Base-by-base conservation (phyloP, 2,329 filamentous ascomycete genomes). In the Geosmithia flava region DNA sequence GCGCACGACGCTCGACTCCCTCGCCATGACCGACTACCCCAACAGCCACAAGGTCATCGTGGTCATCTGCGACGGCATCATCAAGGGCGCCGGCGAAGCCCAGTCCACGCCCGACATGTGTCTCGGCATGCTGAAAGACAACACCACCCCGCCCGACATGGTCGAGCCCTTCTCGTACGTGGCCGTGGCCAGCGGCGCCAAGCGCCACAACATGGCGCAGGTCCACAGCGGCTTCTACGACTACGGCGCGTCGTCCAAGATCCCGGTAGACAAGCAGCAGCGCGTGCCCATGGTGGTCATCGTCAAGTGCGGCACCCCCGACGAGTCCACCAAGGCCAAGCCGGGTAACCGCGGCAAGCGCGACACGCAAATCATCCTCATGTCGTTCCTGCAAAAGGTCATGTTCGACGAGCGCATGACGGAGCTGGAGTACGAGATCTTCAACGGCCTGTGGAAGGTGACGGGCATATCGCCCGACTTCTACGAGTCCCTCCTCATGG, bases 401-500 rank as follows among this genome's bases (percentile, higher is more conserved):
- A 98, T 98, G 93, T 98, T 98, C 59, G 93, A 98, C 63, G 94
- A 98, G 69, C 86, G 93, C 52, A 98, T 98, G 93, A 98, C 94
- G 17, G 91, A 98, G 66, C 83, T 98, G 47, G 93, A 98, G 65
- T 98, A 89, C 61, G 93, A 98, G 63, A 97, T 98, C 87, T 98
- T 98, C 74, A 98, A 97, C 63, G 93, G 93, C 48, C 76, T 98
- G 53, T 98, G 91, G 90, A 95, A 95, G 66, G 87, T 98, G 43
- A 98, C 93, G 17, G 94, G 94, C 56, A 97, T 98, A 53, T 95
- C 90, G 3, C 93, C 93, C 15, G 93, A 98, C 67, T 98, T 90
- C 65, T 98, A 97, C 66, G 93, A 98, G 65, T 84, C 91, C 20
- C 87, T 97, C 52, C 86, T 98, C 67, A 97, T 97, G 91, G 93